Percentiles rank a stretch among this genome's conserved stretches.
phyloP scores from a whole-genome alignment of 208 protist genomes.

The Herpetomonas tarakana region DNA sequence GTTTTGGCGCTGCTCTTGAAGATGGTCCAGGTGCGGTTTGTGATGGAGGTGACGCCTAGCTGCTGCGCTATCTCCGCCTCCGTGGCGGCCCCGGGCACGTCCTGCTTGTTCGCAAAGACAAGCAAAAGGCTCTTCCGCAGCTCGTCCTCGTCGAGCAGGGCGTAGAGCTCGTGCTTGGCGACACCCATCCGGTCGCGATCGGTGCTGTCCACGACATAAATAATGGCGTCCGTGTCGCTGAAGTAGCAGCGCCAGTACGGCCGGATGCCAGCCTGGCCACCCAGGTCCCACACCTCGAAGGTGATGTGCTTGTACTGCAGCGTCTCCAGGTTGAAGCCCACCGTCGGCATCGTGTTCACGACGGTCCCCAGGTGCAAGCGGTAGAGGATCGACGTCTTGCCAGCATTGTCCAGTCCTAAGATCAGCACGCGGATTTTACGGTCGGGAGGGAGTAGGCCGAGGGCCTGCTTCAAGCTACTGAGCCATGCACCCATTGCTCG shows the following conservation, averaged over 20 bases:
- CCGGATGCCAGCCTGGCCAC: conserved; percentile 96
- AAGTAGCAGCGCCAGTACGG: conserved; percentile 98
- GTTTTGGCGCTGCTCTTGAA: conserved; percentile 93
- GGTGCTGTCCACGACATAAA: conserved; percentile 94
- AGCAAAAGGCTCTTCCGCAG: conserved; percentile 87
- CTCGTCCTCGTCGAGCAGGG: conserved; percentile 86
- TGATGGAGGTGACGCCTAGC: conserved; percentile 82
- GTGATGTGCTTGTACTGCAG: conserved; percentile 98
- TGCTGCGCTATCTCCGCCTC: conserved; percentile 69
- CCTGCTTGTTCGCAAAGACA: conserved; percentile 97
- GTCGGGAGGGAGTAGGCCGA: conserved; percentile 72
- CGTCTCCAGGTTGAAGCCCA: conserved; percentile 98
- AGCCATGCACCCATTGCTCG: conserved; percentile 77
- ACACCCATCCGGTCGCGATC: conserved; percentile 91
- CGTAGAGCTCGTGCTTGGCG: conserved; percentile 85
- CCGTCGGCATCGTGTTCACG: conserved; percentile 97
- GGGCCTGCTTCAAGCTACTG: conserved; percentile 31
- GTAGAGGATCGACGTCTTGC: conserved; percentile 99
- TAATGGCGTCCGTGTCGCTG: conserved; percentile 92
- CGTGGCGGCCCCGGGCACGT: conserved; percentile 68
- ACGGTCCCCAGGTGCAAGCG: conserved; percentile 97
- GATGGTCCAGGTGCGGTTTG: conserved; percentile 92
- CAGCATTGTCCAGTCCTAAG: conserved; percentile 95
- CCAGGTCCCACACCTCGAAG: conserved; percentile 98
- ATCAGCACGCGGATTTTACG: conserved; percentile 93